Base-by-base conservation (phyloP, 179 eudicot genomes). In the Corrigiola litoralis region DNA sequence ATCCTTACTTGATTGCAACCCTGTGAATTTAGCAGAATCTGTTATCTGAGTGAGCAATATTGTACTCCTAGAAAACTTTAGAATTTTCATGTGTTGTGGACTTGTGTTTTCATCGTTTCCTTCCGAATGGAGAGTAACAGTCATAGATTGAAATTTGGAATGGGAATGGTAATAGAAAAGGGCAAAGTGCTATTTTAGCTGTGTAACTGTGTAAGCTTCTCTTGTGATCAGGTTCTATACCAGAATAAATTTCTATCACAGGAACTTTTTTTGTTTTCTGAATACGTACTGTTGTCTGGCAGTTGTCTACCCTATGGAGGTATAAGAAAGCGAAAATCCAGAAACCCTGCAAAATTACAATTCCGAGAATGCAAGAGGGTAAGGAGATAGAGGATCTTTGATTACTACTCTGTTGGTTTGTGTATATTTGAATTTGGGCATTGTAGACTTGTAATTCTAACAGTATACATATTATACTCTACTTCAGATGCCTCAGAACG, bases 231-330 rank as follows among this genome's bases (percentile, higher is more conserved):
- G 41, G 31, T 17, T 11, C 29, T 37, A 11, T 13, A 1, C 48
- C 31, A 25, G 4, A 2, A 20, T 6, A 33, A 6, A 46, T 12
- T 17, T 48, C 11, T 36, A 12, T 33, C 21, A 16, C 9, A 13
- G 14, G 7, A 37, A 16, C 17, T 12, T 10, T 31, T 20, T 1
- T n/a, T 16, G 20, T 56, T 17, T 31, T 47, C 25, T 58, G 17
- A 45, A 64, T 62, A 58, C 27, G 41, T 55, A 40, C 20, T 3
- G 20, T 60, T 41, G 48, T 75, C 14, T 75, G 72, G 79, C 73
- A 89, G 95, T 57, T 84, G 67, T 77, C 81, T 53, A 62, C 69
- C 77, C 58, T 90, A 6, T 90, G 97, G 97, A 82, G 77, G 70
- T 90, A 81, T 56, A 85, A 70, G 72, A 80, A 85, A 71, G 49